Conservation (phyloP, 1,139 yeast genomes). For the Maudiozyma humilis region DNA sequence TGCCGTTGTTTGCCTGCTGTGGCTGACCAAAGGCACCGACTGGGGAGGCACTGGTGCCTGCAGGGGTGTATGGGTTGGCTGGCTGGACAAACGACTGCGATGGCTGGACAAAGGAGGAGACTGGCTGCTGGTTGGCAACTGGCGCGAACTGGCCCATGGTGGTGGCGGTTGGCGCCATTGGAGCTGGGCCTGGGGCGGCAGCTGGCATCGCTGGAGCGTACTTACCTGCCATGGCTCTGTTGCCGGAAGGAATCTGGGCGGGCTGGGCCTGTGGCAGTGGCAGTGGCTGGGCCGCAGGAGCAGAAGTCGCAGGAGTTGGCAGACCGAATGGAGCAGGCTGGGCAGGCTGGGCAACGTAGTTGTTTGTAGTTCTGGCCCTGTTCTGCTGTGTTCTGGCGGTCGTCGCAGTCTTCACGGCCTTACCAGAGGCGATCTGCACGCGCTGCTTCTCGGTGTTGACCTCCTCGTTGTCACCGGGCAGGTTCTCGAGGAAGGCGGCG, state of each 20-base stretch:
- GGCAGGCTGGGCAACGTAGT: slow-evolving; percentile 2
- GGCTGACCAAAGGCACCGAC: slow-evolving; percentile 14
- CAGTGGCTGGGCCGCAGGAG: background rate
- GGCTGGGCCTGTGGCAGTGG: background rate
- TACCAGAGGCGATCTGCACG: slow-evolving; percentile 53
- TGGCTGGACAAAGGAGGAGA: slow-evolving; percentile 17
- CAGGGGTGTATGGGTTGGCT: slow-evolving; percentile 4
- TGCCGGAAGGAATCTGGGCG: background rate
- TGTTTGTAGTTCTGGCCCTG: slow-evolving; percentile 9
- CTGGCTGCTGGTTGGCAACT: background rate
- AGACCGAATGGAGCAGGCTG: slow-evolving; percentile 6
- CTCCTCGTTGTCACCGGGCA: slow-evolving; percentile 59
- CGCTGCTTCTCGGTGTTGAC: slow-evolving; percentile 69
- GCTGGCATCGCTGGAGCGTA: slow-evolving; percentile 14
- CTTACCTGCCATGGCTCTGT: slow-evolving; percentile 1
- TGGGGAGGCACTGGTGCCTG: slow-evolving; percentile 9
- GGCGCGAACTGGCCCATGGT: background rate
- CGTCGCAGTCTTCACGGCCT: slow-evolving; percentile 13
- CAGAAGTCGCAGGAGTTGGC: background rate
- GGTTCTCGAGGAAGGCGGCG: slow-evolving; percentile 52
- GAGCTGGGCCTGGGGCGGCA: slow-evolving; percentile 2
- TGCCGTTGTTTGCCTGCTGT: background rate
- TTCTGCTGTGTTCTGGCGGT: slow-evolving; percentile 7
- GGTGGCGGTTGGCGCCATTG: slow-evolving; percentile 4
- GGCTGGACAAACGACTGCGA: slow-evolving; percentile 1